Percentiles rank a stretch among this genome's conserved stretches.
These are phyloP conservation scores for Fusarium ambrosium DNA, from an alignment of 2,329 filamentous ascomycete species.

Conservation along the genomic window DNA sequence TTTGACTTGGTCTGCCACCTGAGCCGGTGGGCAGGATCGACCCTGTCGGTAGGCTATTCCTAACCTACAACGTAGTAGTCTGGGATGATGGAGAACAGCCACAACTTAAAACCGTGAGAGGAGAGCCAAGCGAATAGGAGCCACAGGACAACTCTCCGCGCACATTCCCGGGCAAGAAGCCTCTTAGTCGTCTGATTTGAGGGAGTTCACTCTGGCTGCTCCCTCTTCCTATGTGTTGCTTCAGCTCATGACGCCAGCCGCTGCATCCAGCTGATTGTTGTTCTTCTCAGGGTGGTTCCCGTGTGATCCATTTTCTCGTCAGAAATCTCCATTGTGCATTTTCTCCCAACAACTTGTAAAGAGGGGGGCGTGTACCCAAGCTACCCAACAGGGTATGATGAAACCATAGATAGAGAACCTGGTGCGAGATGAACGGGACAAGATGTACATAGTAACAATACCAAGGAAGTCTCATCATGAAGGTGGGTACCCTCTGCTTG, in stretches of 20 bases:
- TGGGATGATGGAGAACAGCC: constrained; percentile 1
- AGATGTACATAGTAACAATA: not conserved
- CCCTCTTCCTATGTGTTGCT: not conserved
- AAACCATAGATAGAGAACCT: constrained; percentile 18
- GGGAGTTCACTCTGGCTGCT: not conserved
- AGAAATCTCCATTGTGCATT: not conserved
- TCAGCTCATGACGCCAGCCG: not conserved
- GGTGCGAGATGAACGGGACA: not conserved
- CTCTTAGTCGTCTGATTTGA: constrained; percentile 1
- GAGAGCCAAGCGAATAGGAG: not conserved
- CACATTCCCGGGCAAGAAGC: constrained; percentile 1
- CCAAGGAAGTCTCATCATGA: constrained; percentile 5
- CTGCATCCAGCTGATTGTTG: not conserved
- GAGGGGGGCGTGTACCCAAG: constrained; percentile 12
- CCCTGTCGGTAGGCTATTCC: not conserved
- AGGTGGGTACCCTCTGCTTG: constrained; percentile 8
- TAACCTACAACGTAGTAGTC: not conserved
- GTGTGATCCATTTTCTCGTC: not conserved
- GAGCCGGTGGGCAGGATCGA: not conserved
- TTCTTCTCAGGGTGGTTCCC: not conserved
- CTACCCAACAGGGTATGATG: constrained; percentile 3
- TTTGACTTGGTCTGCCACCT: not conserved
- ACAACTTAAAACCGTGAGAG: constrained; percentile 6
- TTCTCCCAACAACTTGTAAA: constrained; percentile 7
- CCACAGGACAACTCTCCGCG: not conserved